These are phyloP conservation scores for Aureobasidium sp. DNA, from an alignment of 2,329 filamentous ascomycete species.

Conservation along the genomic window DNA sequence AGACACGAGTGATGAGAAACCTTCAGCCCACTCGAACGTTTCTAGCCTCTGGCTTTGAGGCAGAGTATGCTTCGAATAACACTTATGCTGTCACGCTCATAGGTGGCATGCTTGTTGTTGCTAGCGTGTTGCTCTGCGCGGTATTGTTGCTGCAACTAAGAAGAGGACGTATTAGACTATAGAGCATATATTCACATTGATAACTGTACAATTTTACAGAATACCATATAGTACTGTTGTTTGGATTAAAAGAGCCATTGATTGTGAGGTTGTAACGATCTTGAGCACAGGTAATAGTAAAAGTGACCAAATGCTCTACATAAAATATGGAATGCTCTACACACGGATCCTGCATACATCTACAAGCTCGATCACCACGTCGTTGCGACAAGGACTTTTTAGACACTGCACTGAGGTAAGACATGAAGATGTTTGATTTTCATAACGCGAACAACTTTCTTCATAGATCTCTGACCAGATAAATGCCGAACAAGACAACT, in stretches of 20 bases:
- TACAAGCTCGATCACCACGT: too few relatives aligned
- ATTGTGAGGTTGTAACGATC: too few relatives aligned
- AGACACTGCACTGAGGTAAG: not conserved
- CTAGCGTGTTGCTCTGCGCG: not conserved
- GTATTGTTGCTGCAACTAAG: not conserved
- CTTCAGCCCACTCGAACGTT: not conserved
- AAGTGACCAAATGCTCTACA: too few relatives aligned
- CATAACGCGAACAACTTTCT: not conserved
- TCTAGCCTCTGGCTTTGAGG: not conserved
- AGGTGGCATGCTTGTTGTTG: not conserved
- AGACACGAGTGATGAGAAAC: not conserved
- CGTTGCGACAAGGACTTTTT: not conserved
- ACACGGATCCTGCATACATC: too few relatives aligned
- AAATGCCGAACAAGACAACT: not conserved
- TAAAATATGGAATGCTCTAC: too few relatives aligned
- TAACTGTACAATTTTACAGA: too few relatives aligned
- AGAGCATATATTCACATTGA: not conserved
- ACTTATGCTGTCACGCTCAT: not conserved
- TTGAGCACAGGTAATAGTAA: too few relatives aligned
- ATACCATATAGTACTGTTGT: not conserved
- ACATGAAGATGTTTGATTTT: not conserved
- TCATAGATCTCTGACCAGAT: too few relatives aligned
- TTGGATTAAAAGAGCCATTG: not conserved
- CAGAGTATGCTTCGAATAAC: not conserved
- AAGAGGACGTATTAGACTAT: not conserved